These are phyloP conservation scores for Penicillium taxi DNA, from an alignment of 495 filamentous ascomycete genomes.

Conservation along the genomic window DNA sequence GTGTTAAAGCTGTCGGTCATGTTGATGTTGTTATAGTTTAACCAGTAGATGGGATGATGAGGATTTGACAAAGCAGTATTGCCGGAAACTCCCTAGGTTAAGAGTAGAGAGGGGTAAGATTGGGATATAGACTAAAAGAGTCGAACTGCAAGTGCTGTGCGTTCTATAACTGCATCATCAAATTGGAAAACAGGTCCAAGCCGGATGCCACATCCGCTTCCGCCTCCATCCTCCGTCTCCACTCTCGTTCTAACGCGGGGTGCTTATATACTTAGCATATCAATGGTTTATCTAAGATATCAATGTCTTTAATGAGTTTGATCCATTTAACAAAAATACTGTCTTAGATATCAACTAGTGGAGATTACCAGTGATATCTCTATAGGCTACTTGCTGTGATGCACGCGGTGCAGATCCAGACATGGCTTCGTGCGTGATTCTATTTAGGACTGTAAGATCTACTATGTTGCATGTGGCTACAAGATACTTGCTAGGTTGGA, in stretches of 20 bases:
- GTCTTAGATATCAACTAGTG: too few relatives aligned
- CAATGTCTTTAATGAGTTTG: too few relatives aligned
- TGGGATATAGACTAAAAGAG: slow-evolving; percentile 1
- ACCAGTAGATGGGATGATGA: slow-evolving; percentile 1
- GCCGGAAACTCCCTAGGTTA: too few relatives aligned
- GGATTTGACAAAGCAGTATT: background rate
- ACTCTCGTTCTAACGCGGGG: too few relatives aligned
- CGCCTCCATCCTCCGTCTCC: slow-evolving; percentile 18
- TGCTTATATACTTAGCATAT: too few relatives aligned
- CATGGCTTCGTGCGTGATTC: too few relatives aligned
- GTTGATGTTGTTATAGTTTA: slow-evolving; percentile 12
- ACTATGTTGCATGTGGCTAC: too few relatives aligned
- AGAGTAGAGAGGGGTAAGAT: background rate
- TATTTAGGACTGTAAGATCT: too few relatives aligned
- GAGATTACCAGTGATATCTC: background rate
- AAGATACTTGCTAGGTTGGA: too few relatives aligned
- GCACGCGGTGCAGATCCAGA: background rate
- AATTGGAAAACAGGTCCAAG: slow-evolving; percentile 7
- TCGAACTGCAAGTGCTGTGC: background rate
- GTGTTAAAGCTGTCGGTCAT: slow-evolving; percentile 11
- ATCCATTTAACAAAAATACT: too few relatives aligned
- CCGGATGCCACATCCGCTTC: slow-evolving; percentile 22
- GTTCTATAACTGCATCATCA: slow-evolving; percentile 10
- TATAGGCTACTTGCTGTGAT: background rate
- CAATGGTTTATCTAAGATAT: too few relatives aligned